These are phyloP conservation scores for Clitoria ternatea DNA, from an alignment of 306 rosid genomes.

Conservation along the genomic window DNA sequence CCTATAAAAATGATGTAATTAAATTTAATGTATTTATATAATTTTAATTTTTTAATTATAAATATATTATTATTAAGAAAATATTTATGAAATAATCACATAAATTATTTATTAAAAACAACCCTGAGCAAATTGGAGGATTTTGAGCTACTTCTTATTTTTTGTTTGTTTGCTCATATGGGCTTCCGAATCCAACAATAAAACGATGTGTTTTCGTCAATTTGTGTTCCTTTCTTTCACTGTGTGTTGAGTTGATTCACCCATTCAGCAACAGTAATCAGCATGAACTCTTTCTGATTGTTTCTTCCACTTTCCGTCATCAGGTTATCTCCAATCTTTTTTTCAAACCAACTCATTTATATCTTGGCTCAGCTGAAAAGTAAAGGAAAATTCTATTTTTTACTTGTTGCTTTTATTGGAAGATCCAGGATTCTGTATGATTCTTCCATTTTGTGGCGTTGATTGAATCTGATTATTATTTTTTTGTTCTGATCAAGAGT, in stretches of 20 bases:
- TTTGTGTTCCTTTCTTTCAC: not conserved
- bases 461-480: not conserved
- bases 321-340: not conserved
- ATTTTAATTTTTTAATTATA: too few species aligned
- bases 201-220: not conserved
- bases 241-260: not conserved
- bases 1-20: too few species aligned
- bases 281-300: not conserved
- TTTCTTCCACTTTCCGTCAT: not conserved
- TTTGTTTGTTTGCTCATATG: too few species aligned
- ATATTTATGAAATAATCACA: too few species aligned
- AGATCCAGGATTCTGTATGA: conserved; percentile 1
- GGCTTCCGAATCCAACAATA: not conserved
- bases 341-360: not conserved
- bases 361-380: too few species aligned
- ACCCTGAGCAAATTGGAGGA: too few species aligned
- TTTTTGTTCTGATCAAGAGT: not conserved
- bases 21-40: too few species aligned
- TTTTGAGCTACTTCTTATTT: too few species aligned
- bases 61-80: too few species aligned
- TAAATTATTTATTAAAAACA: too few species aligned
- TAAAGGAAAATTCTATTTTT: too few species aligned
- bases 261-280: too few species aligned
- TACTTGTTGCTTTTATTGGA: not conserved
- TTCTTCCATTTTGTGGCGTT: not conserved